phyloP scores from a whole-genome alignment of 306 rosid genomes.

The Vicia villosa region DNA sequence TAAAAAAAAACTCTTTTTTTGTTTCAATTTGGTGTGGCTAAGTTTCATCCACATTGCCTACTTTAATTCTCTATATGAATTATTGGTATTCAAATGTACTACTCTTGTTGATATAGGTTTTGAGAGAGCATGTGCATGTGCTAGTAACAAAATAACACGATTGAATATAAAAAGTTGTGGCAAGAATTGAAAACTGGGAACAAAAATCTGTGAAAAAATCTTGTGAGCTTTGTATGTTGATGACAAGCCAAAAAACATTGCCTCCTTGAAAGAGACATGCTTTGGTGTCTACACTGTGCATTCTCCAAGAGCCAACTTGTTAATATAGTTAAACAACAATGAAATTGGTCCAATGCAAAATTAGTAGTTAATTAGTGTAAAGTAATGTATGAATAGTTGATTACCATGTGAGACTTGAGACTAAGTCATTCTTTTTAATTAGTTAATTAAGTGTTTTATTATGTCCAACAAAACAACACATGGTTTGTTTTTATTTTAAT shows the following conservation, averaged over 20 bases:
- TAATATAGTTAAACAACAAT: conserved; percentile 5
- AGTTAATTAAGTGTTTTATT: neutral
- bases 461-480: conserved; percentile 33
- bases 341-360: conserved; percentile 40
- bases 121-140: conserved; percentile 17
- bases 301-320: conserved; percentile 26
- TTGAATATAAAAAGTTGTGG: conserved; percentile 24
- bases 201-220: conserved; percentile 49
- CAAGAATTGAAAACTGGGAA: conserved; percentile 27
- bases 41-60: conserved; percentile 61
- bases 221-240: conserved; percentile 41
- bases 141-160: neutral
- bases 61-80: conserved; percentile 18
- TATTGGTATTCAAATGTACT: conserved; percentile 34
- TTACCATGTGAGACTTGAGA: conserved; percentile 8
- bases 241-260: conserved; percentile 61
- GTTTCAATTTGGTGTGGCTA: conserved; percentile 57
- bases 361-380: conserved; percentile 25
- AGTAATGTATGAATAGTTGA: neutral
- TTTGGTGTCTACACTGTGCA: conserved; percentile 46
- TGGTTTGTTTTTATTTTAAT: conserved; percentile 33
- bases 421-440: conserved; percentile 8
- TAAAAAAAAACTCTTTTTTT: neutral
- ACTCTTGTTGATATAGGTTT: conserved; percentile 8
- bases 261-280: conserved; percentile 64